A percentile compares a stretch with the other conserved stretches of the same genome.
These are phyloP conservation scores for Penicillium vulpinum DNA, from an alignment of 2,329 filamentous ascomycete genomes.

Conservation along the genomic window DNA sequence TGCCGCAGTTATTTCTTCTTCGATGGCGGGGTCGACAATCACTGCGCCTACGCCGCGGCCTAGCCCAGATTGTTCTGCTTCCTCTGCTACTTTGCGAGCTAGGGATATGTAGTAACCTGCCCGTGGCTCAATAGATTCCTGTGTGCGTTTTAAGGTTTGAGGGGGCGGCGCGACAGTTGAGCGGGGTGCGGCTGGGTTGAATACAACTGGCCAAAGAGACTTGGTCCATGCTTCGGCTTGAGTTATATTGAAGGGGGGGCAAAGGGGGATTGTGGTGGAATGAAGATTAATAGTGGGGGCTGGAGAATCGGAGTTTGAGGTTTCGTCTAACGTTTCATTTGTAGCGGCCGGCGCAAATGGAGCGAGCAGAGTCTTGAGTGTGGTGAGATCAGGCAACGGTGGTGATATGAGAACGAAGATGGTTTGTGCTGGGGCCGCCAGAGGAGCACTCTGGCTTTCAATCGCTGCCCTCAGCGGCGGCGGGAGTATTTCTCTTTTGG, in stretches of 20 bases:
- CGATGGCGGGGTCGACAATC: constrained; percentile 46
- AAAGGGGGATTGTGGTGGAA: constrained; percentile 40
- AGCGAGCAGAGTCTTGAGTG: constrained; percentile 37
- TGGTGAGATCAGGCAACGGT: constrained; percentile 40
- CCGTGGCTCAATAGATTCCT: constrained; percentile 37
- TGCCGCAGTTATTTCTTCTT: constrained; percentile 22
- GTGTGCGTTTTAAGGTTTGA: constrained; percentile 36
- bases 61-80: constrained; percentile 37
- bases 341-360: constrained; percentile 33
- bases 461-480: constrained; percentile 27
- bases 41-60: constrained; percentile 47
- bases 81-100: constrained; percentile 40
- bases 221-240: constrained; percentile 47
- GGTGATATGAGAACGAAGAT: constrained; percentile 46
- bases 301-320: constrained; percentile 4
- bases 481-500: constrained; percentile 38
- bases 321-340: background rate
- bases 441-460: constrained; percentile 18
- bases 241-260: constrained; percentile 41
- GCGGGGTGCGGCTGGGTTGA: constrained; percentile 48
- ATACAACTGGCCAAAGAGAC: constrained; percentile 46
- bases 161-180: constrained; percentile 45
- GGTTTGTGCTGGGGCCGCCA: constrained; percentile 24
- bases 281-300: constrained; percentile 28
- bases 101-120: constrained; percentile 44